A percentile compares a stretch with the other conserved stretches of the same genome.
Conservation (phyloP, 148 eudicot genomes). For the Rhododendron kiyosumense region DNA sequence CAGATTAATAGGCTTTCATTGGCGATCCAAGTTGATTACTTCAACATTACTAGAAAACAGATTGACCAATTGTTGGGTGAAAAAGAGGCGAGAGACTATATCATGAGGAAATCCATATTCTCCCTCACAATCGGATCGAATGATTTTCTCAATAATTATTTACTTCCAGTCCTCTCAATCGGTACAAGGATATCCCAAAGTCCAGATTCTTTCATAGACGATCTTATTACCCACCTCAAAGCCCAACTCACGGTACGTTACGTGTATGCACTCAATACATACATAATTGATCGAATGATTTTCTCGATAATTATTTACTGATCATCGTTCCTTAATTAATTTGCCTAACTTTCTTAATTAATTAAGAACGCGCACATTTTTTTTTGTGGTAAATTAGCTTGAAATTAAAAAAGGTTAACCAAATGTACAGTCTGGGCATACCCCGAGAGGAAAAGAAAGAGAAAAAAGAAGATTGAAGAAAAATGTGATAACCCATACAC, state of each 20-base stretch:
- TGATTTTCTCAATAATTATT: slow-evolving; percentile 89
- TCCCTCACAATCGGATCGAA: slow-evolving; percentile 85
- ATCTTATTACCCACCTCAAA: slow-evolving; percentile 53
- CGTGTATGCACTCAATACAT: too few species aligned
- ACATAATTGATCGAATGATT: too few species aligned
- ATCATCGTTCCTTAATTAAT: too few species aligned
- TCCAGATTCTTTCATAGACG: slow-evolving; percentile 72
- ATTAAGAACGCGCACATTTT: background rate
- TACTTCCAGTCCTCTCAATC: slow-evolving; percentile 71
- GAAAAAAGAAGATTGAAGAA: too few species aligned
- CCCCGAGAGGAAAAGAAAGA: too few species aligned
- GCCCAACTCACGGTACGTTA: slow-evolving; percentile 64
- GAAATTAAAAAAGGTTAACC: too few species aligned
- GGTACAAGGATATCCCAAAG: slow-evolving; percentile 71
- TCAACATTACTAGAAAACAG: slow-evolving; percentile 81
- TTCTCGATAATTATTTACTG: too few species aligned
- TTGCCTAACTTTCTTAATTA: too few species aligned
- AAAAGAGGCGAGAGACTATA: slow-evolving; percentile 58
- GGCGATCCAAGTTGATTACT: slow-evolving; percentile 90
- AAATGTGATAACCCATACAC: too few species aligned
- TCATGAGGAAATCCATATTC: slow-evolving; percentile 66
- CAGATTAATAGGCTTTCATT: slow-evolving; percentile 92
- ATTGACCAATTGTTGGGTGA: slow-evolving; percentile 70
- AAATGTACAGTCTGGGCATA: too few species aligned
- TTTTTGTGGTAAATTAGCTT: too few species aligned